phyloP scores from a whole-genome alignment of 495 filamentous ascomycete species.

The Hypoxylon cercidicola region DNA sequence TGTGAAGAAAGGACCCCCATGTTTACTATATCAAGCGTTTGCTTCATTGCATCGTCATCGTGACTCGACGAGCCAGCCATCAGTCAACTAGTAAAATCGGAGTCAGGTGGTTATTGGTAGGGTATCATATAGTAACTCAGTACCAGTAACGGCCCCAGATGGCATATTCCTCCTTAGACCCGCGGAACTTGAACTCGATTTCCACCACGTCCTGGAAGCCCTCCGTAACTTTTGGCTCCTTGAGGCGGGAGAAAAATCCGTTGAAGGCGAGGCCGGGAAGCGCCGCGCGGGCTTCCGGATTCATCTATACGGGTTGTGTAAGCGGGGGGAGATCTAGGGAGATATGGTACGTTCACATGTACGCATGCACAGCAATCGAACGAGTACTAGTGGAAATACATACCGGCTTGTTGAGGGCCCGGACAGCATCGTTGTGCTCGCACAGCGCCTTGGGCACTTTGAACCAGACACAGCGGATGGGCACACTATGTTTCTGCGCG shows the following conservation, averaged over 20 bases:
- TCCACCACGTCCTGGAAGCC: constrained; percentile 84
- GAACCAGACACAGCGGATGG: constrained; percentile 89
- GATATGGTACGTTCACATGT: too few relatives aligned
- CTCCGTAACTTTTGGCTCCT: constrained; percentile 75
- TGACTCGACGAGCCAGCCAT: not conserved
- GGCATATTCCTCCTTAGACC: constrained; percentile 63
- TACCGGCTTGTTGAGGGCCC: constrained; percentile 71
- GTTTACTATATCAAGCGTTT: not conserved
- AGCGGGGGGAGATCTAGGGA: too few relatives aligned
- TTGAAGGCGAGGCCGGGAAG: constrained; percentile 85
- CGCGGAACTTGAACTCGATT: constrained; percentile 68
- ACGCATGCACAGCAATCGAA: too few relatives aligned
- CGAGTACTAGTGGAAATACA: constrained; percentile 38
- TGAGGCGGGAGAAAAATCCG: constrained; percentile 74
- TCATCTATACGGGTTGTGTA: constrained; percentile 62
- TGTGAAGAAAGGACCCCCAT: not conserved
- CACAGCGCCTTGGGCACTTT: constrained; percentile 76
- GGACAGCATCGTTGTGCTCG: constrained; percentile 88
- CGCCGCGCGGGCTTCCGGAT: constrained; percentile 79
- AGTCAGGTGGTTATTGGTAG: not conserved
- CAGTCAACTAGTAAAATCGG: not conserved
- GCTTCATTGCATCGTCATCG: not conserved
- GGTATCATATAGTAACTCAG: constrained; percentile 46
- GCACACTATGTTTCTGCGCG: constrained; percentile 73
- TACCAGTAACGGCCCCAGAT: constrained; percentile 82